Percentiles rank a stretch among this genome's conserved stretches.
phyloP scores from a whole-genome alignment of 2,329 filamentous ascomycete species.

The Alternaria infectoria region DNA sequence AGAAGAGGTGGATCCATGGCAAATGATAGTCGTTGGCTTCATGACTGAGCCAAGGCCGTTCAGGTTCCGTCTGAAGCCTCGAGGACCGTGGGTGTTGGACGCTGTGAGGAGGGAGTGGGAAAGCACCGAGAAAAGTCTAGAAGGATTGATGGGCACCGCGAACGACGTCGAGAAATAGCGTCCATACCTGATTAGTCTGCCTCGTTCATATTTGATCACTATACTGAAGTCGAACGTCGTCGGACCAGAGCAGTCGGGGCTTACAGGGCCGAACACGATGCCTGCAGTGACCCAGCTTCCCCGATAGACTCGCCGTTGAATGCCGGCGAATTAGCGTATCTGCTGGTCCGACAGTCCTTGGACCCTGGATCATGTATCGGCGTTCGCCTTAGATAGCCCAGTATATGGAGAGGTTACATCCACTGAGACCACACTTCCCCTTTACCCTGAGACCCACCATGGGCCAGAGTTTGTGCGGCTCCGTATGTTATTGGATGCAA shows the following conservation, averaged over 20 bases:
- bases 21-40: constrained; percentile 13
- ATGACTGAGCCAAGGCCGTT: constrained; percentile 16
- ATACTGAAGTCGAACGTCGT: constrained; percentile 2
- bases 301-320: constrained; percentile 41
- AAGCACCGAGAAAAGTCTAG: constrained; percentile 1
- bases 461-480: not conserved
- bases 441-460: not conserved
- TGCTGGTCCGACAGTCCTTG: constrained; percentile 20
- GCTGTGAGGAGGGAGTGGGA: constrained; percentile 9
- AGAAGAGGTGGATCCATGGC: constrained; percentile 10
- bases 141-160: constrained; percentile 3
- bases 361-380: not conserved
- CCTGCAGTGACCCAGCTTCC: constrained; percentile 20
- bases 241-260: constrained; percentile 25
- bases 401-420: not conserved
- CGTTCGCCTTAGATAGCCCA: not conserved
- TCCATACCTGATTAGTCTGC: not conserved
- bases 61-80: constrained; percentile 12
- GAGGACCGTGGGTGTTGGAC: constrained; percentile 8
- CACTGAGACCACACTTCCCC: not conserved
- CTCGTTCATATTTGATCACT: not conserved
- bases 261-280: constrained; percentile 33
- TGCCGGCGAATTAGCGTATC: constrained; percentile 36
- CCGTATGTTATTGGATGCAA: not conserved
- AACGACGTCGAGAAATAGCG: constrained; percentile 1